phyloP scores from a whole-genome alignment of 768 basidiomycete species.

The Kwoniella sp. region DNA sequence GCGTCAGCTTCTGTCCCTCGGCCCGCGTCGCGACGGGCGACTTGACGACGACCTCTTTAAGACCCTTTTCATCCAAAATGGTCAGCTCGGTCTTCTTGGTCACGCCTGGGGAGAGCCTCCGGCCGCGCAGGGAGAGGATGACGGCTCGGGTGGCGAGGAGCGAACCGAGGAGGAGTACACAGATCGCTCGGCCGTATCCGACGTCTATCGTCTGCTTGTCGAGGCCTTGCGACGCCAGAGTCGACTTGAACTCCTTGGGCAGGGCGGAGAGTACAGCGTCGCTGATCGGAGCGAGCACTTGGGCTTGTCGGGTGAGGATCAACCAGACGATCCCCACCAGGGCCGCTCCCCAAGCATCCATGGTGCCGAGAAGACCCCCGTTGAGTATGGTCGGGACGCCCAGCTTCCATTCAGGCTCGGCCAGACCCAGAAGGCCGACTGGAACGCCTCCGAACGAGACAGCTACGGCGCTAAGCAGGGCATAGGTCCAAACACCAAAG shows the following conservation, averaged over 20 bases:
- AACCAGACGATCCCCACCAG: constrained; percentile 21
- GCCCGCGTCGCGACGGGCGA: constrained; percentile 9
- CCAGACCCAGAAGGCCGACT: constrained; percentile 19
- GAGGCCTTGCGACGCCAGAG: not conserved
- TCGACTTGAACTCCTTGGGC: constrained; percentile 16
- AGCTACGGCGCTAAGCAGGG: constrained; percentile 25
- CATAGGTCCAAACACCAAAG: constrained; percentile 14
- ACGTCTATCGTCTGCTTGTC: not conserved
- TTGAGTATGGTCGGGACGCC: constrained; percentile 22
- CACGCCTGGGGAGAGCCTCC: constrained; percentile 2
- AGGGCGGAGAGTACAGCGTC: constrained; percentile 3
- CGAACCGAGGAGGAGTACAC: constrained; percentile 21
- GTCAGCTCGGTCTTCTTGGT: constrained; percentile 9
- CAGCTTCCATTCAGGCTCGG: constrained; percentile 26
- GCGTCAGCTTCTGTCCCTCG: constrained; percentile 6
- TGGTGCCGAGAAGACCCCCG: constrained; percentile 23
- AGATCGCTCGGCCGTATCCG: constrained; percentile 22
- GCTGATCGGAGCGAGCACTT: constrained; percentile 5
- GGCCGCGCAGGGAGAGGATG: constrained; percentile 1
- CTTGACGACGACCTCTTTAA: constrained; percentile 18
- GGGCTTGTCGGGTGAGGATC: constrained; percentile 8
- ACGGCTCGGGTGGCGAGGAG: constrained; percentile 21
- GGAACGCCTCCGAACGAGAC: constrained; percentile 28
- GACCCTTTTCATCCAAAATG: constrained; percentile 5
- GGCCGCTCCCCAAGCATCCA: constrained; percentile 31